A percentile compares a stretch with the other conserved stretches of the same genome.
Conservation (phyloP, 441 rosid species). For the Cnidoscolus chayamansa region DNA sequence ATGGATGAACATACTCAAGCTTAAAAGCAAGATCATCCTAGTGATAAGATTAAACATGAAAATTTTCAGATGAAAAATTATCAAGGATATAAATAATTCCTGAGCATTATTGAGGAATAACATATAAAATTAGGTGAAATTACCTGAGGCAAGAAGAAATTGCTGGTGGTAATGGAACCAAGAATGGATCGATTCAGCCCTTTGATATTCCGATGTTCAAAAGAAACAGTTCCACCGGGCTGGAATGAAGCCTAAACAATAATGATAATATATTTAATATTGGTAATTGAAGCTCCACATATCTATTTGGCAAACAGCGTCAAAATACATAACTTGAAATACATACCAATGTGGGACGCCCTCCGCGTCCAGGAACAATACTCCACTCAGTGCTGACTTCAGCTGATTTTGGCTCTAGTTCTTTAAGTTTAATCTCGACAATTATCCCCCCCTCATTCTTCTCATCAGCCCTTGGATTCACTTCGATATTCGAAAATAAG, state of each 20-base stretch:
- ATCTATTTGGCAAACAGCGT: slow-evolving; percentile 1
- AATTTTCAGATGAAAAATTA: slow-evolving; percentile 3
- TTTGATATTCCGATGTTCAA: slow-evolving; percentile 81
- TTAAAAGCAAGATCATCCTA: slow-evolving; percentile 77
- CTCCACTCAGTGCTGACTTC: slow-evolving; percentile 99
- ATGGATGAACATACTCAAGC: slow-evolving; percentile 94
- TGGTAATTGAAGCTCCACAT: not conserved
- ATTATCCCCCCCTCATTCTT: slow-evolving; percentile 89
- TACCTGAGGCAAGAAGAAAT: slow-evolving; percentile 89
- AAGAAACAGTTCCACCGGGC: slow-evolving; percentile 97
- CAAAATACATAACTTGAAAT: slow-evolving; percentile 4
- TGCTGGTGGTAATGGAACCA: slow-evolving; percentile 94
- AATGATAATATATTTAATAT: slow-evolving; percentile 12
- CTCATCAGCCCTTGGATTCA: slow-evolving; percentile 90
- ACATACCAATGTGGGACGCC: slow-evolving; percentile 83
- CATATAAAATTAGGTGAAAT: slow-evolving; percentile 5
- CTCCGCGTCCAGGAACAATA: slow-evolving; percentile 95
- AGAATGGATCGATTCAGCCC: slow-evolving; percentile 91
- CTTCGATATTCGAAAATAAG: slow-evolving; percentile 86
- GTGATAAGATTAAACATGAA: slow-evolving; percentile 4
- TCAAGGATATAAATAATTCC: slow-evolving; percentile 1
- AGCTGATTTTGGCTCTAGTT: slow-evolving; percentile 90
- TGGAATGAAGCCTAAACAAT: slow-evolving; percentile 71
- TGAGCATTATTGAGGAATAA: not conserved
- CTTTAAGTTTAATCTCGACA: slow-evolving; percentile 95